Percentiles rank a stretch among this genome's conserved stretches.
Evolutionary conservation across 2,329 filamentous ascomycete species (phyloP).

Genomic region (Xylariomycetidae sp.): DNA sequence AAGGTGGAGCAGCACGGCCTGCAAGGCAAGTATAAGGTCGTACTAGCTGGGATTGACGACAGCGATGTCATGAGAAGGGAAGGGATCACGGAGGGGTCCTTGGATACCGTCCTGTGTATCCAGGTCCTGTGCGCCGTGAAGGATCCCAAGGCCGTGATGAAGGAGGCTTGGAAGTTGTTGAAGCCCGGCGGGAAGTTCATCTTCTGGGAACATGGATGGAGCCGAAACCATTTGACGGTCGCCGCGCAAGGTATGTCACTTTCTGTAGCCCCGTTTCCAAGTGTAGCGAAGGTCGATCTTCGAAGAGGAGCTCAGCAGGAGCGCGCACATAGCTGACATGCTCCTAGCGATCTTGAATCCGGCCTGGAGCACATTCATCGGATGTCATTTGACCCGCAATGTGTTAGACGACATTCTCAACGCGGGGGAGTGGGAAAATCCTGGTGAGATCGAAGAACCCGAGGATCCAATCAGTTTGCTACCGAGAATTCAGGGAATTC

Average conservation of each 20-base stretch:
- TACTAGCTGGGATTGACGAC: conserved; percentile 35
- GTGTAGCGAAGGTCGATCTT: too few species aligned
- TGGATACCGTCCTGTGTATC: conserved; percentile 38
- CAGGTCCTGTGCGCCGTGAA: conserved; percentile 39
- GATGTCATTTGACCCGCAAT: conserved; percentile 25
- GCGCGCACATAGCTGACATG: conserved; percentile 10
- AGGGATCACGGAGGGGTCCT: conserved; percentile 29
- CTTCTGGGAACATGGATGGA: conserved; percentile 40
- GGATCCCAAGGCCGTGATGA: conserved; percentile 22
- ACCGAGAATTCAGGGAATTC: conserved; percentile 27
- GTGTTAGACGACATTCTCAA: conserved; percentile 22
- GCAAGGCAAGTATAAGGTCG: conserved; percentile 31
- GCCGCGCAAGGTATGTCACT: conserved; percentile 24
- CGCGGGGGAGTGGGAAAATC: conserved; percentile 28
- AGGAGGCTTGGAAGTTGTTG: conserved; percentile 34
- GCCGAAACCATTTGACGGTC: conserved; percentile 21
- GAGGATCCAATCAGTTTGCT: conserved; percentile 22
- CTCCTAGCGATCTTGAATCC: conserved; percentile 23
- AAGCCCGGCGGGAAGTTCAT: conserved; percentile 41
- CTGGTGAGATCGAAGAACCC: conserved; percentile 21
- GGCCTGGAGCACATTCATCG: conserved; percentile 26
- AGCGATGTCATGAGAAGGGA: conserved; percentile 29
- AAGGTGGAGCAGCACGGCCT: conserved; percentile 25
- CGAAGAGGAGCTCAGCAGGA: too few species aligned
- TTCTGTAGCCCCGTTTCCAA: background rate